phyloP scores from a whole-genome alignment of 371 early-diverging fungal species.

The Capniomyces stellatus region DNA sequence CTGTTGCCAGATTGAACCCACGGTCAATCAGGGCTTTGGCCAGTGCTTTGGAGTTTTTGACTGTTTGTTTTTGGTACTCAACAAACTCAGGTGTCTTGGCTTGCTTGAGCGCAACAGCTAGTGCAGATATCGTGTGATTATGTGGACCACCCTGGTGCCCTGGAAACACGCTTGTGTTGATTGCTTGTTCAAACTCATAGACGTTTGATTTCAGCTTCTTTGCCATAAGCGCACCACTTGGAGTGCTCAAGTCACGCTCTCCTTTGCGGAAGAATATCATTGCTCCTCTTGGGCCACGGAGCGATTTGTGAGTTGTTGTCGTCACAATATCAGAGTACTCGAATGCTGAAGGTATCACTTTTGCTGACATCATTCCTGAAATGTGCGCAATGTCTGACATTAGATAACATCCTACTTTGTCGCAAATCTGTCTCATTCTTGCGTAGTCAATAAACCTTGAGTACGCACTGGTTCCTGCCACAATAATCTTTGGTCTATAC shows the following conservation, averaged over 20 bases:
- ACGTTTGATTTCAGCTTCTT: constrained; percentile 69
- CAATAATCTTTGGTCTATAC: constrained; percentile 92
- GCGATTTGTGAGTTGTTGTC: constrained; percentile 98
- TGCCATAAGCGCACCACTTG: constrained; percentile 32
- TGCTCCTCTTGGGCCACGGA: constrained; percentile 97
- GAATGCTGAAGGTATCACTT: constrained; percentile 78
- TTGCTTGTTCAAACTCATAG: constrained; percentile 81
- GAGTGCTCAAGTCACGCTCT: constrained; percentile 8
- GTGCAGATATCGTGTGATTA: constrained; percentile 97
- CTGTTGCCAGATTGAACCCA: constrained; percentile 76
- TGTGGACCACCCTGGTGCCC: constrained; percentile 99
- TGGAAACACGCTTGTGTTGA: constrained; percentile 97
- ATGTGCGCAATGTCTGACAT: constrained; percentile 98
- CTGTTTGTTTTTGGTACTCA: constrained; percentile 77
- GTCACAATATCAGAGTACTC: constrained; percentile 96
- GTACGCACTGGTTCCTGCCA: constrained; percentile 97
- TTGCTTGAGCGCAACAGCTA: constrained; percentile 94
- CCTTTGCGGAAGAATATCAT: constrained; percentile 98
- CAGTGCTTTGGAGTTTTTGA: constrained; percentile 77
- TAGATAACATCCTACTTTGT: constrained; percentile 73
- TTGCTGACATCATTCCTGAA: constrained; percentile 82
- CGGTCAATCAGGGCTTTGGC: constrained; percentile 48
- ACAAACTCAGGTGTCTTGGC: constrained; percentile 63
- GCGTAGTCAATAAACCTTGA: constrained; percentile 91
- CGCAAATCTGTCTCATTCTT: constrained; percentile 78